Conservation (phyloP, 2,329 filamentous ascomycete species). For the Alternaria arborescens region DNA sequence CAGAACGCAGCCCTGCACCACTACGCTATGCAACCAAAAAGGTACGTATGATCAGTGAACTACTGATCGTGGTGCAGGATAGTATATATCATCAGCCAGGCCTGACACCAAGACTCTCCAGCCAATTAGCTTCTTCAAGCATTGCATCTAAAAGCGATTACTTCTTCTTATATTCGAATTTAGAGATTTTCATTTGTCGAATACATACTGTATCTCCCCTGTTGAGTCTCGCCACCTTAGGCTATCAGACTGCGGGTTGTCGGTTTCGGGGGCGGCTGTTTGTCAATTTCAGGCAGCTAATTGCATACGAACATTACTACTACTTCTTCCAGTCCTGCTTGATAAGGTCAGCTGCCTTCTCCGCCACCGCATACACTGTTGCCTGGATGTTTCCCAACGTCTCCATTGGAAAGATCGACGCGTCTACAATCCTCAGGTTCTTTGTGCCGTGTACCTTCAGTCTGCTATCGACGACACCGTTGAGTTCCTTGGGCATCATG, state of each 20-base stretch:
- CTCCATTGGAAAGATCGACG: slow-evolving; percentile 4
- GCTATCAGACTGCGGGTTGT: not conserved
- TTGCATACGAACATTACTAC: not conserved
- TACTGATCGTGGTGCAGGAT: rapidly evolving
- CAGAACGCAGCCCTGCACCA: no score
- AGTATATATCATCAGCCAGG: no score
- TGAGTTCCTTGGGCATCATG: not conserved
- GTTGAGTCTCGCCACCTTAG: no score
- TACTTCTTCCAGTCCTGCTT: not conserved
- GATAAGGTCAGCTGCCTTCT: slow-evolving; percentile 5
- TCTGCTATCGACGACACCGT: slow-evolving; percentile 1
- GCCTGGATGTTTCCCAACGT: slow-evolving; percentile 4
- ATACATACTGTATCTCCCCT: no score
- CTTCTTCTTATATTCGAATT: no score
- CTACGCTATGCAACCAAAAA: no score
- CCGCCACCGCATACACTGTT: not conserved
- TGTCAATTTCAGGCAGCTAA: not conserved
- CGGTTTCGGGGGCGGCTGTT: not conserved
- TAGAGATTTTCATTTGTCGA: no score
- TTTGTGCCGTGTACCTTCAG: not conserved
- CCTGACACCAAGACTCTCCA: no score
- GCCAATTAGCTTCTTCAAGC: no score
- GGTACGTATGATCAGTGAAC: no score
- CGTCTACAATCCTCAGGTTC: slow-evolving; percentile 1
- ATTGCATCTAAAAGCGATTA: no score